These are phyloP conservation scores for Jaltomata sinuosa DNA, from an alignment of 257 asterid genomes.

Conservation along the genomic window DNA sequence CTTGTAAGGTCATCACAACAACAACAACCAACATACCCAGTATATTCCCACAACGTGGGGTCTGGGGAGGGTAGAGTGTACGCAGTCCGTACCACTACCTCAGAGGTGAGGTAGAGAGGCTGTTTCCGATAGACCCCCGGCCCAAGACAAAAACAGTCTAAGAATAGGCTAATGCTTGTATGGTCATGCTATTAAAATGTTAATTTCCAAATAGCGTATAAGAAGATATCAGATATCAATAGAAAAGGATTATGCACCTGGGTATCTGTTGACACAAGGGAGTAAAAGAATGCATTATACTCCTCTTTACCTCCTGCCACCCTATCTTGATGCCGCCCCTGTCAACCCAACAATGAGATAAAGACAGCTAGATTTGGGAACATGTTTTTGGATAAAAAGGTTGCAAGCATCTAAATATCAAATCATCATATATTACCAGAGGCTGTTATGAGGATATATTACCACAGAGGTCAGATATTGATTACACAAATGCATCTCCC, in stretches of 20 bases:
- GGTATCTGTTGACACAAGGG: constrained; percentile 97
- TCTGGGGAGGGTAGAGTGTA: too few species aligned
- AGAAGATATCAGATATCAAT: neutral
- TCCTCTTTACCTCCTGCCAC: constrained; percentile 96
- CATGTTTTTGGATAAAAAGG: neutral
- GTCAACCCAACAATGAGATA: constrained; percentile 8
- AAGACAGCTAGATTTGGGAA: neutral
- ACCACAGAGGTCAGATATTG: neutral
- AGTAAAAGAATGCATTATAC: constrained; percentile 95
- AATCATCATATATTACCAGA: neutral
- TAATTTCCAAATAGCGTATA: neutral
- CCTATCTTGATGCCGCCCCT: constrained; percentile 95
- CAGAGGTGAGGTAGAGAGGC: too few species aligned
- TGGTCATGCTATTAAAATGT: neutral
- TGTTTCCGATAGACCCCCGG: too few species aligned
- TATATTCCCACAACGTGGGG: too few species aligned
- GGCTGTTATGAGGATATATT: neutral
- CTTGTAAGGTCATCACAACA: neutral
- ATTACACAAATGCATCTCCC: neutral
- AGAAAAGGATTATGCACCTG: constrained; percentile 33
- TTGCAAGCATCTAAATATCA: neutral
- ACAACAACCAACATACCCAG: too few species aligned
- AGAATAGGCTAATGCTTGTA: too few species aligned
- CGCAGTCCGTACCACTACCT: too few species aligned
- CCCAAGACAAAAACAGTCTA: too few species aligned